These are phyloP conservation scores for Chaetomium fimeti DNA, from an alignment of 495 filamentous ascomycete species.

Conservation along the genomic window DNA sequence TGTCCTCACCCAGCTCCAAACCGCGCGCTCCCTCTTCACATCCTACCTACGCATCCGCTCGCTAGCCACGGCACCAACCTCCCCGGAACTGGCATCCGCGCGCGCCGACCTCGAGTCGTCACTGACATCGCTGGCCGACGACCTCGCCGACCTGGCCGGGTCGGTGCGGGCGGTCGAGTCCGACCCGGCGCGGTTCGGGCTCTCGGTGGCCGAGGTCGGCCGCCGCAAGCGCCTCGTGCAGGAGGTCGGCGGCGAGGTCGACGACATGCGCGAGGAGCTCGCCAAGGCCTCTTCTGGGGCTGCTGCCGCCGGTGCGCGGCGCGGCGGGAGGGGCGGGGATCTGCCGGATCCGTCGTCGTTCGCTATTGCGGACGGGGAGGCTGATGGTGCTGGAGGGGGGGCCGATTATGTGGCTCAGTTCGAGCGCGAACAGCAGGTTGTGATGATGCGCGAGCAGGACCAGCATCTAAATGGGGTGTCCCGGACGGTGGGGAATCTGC, in stretches of 20 bases:
- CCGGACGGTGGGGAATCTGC: constrained; percentile 83
- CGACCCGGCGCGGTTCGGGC: constrained; percentile 85
- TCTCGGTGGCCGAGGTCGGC: constrained; percentile 78
- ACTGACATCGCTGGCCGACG: constrained; percentile 73
- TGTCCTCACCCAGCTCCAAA: constrained; percentile 75
- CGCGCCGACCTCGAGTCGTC: constrained; percentile 76
- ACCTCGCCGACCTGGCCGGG: constrained; percentile 84
- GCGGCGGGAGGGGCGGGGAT: constrained; percentile 28
- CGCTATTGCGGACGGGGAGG: constrained; percentile 43
- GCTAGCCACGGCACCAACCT: constrained; percentile 55
- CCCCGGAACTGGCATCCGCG: constrained; percentile 83
- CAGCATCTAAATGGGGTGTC: constrained; percentile 89
- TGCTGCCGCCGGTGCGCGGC: constrained; percentile 9
- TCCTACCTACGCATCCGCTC: constrained; percentile 96
- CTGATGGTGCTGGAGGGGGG: constrained; percentile 43
- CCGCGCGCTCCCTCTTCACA: constrained; percentile 79
- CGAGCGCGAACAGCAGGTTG: constrained; percentile 85
- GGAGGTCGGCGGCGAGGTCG: constrained; percentile 83
- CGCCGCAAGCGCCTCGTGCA: constrained; percentile 79
- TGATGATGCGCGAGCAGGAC: constrained; percentile 95
- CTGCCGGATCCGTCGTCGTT: constrained; percentile 75
- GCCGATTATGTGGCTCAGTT: constrained; percentile 73
- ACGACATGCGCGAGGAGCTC: constrained; percentile 84
- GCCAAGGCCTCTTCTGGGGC: constrained; percentile 36
- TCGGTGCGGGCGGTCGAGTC: constrained; percentile 85